Evolutionary conservation across 1,139 yeast species (phyloP).

Genomic region (Spencermartinsiella ligniputridi): DNA sequence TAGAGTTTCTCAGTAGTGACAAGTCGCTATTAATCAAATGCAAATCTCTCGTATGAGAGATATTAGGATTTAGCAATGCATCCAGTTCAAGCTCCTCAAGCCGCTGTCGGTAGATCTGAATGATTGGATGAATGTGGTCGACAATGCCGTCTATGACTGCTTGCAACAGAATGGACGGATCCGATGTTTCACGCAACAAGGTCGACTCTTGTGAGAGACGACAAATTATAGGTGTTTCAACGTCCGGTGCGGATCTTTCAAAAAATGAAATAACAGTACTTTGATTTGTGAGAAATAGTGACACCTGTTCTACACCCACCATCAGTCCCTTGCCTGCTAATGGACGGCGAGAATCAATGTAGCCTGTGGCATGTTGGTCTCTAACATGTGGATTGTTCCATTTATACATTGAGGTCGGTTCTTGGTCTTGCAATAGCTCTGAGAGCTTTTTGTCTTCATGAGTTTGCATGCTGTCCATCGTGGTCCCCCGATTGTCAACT

Average conservation of each 20-base stretch:
- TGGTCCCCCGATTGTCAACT: background rate
- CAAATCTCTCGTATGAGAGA: constrained; percentile 46
- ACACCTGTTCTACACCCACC: constrained; percentile 53
- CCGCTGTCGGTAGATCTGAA: constrained; percentile 51
- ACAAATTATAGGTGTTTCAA: constrained; percentile 46
- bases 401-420: constrained; percentile 33
- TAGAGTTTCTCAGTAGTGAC: constrained; percentile 41
- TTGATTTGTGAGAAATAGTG: constrained; percentile 43
- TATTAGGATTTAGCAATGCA: constrained; percentile 45
- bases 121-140: constrained; percentile 55
- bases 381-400: constrained; percentile 34
- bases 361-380: constrained; percentile 17
- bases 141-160: constrained; percentile 51
- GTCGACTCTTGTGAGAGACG: constrained; percentile 44
- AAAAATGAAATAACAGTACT: constrained; percentile 49
- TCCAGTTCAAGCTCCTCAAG: constrained; percentile 47
- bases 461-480: background rate
- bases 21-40: constrained; percentile 51
- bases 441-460: background rate
- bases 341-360: constrained; percentile 44
- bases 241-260: constrained; percentile 48
- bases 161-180: constrained; percentile 47
- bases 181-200: constrained; percentile 45
- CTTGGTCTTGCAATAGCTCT: constrained; percentile 3
- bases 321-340: constrained; percentile 41